A percentile compares a stretch with the other conserved stretches of the same genome.
phyloP scores from a whole-genome alignment of 768 basidiomycete species.

The Leccinum arenicola region DNA sequence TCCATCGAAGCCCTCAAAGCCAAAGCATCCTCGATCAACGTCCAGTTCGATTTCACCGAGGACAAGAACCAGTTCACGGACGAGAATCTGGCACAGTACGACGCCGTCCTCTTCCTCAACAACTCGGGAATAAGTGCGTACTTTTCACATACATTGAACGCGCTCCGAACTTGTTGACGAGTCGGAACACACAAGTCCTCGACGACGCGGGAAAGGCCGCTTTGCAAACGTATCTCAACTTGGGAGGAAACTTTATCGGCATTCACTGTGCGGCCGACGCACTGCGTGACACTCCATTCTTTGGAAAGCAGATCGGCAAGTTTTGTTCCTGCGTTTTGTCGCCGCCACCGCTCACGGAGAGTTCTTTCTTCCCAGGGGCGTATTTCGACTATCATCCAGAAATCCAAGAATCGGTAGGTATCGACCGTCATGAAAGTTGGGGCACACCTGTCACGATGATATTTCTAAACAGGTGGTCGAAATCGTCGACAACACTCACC shows the following conservation, averaged over 20 bases:
- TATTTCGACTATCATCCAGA: constrained; percentile 71
- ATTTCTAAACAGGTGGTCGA: constrained; percentile 47
- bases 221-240: constrained; percentile 60
- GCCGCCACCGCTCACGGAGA: not conserved
- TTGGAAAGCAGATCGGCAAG: constrained; percentile 54
- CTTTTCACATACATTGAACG: not conserved
- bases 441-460: not conserved
- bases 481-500: constrained; percentile 55
- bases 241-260: constrained; percentile 69
- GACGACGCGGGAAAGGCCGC: constrained; percentile 57
- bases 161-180: not conserved
- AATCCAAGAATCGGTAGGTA: constrained; percentile 59
- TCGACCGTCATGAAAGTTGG: not conserved
- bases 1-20: constrained; percentile 56
- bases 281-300: constrained; percentile 56
- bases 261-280: constrained; percentile 67
- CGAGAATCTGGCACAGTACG: constrained; percentile 51
- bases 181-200: constrained; percentile 39
- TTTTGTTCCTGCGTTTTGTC: not conserved
- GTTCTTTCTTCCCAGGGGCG: constrained; percentile 40
- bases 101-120: constrained; percentile 65
- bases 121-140: constrained; percentile 65
- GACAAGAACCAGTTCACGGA: constrained; percentile 56
- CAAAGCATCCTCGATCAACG: constrained; percentile 43
- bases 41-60: constrained; percentile 64